These are phyloP conservation scores for Russula virescens DNA, from an alignment of 768 basidiomycete species.

Conservation along the genomic window DNA sequence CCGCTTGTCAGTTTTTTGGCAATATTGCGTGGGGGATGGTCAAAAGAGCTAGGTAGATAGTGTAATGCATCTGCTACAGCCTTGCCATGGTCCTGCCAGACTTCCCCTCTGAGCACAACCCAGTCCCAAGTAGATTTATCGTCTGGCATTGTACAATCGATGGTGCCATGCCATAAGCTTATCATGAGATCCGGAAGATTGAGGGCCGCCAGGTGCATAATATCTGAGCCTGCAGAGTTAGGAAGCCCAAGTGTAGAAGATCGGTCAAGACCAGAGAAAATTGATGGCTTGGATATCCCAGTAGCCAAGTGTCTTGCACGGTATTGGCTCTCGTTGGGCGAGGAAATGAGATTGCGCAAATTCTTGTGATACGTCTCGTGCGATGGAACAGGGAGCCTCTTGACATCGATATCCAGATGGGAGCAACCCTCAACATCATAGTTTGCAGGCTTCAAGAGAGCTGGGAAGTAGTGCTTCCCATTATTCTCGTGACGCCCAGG, in stretches of 20 bases:
- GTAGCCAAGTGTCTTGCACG: background rate
- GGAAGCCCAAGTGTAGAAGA: background rate
- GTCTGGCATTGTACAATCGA: background rate
- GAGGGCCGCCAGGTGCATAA: background rate
- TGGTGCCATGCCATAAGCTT: background rate
- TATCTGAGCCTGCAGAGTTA: background rate
- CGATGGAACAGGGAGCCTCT: background rate
- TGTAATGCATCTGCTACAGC: background rate
- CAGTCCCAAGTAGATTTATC: background rate
- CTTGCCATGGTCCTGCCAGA: background rate
- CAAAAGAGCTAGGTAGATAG: background rate
- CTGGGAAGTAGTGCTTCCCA: background rate
- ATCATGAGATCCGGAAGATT: background rate
- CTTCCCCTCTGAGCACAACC: background rate
- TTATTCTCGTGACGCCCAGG: background rate
- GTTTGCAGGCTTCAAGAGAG: background rate
- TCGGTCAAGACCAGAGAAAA: background rate
- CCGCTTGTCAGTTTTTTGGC: conserved; percentile 36
- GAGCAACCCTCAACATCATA: background rate
- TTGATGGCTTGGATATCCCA: background rate
- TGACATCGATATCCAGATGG: background rate
- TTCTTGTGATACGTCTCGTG: background rate
- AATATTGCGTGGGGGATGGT: conserved; percentile 33
- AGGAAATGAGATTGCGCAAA: background rate
- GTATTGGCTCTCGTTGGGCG: background rate